Conservation (phyloP, 2,329 filamentous ascomycete genomes). For the Beauveria sp. region DNA sequence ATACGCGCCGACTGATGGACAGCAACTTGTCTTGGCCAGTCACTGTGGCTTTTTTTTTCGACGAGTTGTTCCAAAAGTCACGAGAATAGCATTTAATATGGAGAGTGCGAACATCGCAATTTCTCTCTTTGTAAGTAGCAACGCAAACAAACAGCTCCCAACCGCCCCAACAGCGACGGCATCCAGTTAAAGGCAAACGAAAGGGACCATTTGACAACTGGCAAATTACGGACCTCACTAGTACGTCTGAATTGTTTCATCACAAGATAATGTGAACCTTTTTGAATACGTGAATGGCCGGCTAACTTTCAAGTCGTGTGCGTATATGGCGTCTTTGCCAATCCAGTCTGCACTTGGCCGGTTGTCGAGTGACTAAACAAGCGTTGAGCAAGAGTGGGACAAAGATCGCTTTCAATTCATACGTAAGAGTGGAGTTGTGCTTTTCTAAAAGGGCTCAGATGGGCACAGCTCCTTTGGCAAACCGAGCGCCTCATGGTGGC, state of each 20-base stretch:
- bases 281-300: background rate
- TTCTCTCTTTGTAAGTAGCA: background rate
- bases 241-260: background rate
- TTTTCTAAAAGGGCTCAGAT: background rate
- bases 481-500: background rate
- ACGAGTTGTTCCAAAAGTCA: background rate
- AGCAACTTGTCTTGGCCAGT: background rate
- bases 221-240: background rate
- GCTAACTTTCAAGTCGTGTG: background rate
- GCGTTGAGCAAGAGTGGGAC: background rate
- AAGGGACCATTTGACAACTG: background rate
- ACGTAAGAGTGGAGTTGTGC: background rate
- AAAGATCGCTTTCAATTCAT: background rate
- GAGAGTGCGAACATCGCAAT: background rate
- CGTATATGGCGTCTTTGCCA: background rate
- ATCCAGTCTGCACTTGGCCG: background rate
- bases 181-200: background rate
- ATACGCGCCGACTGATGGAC: background rate
- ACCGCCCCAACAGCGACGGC: background rate
- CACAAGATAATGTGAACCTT: background rate
- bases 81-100: background rate
- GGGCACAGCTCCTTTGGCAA: background rate
- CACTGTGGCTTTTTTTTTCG: background rate
- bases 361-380: background rate
- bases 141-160: background rate